Conservation (phyloP, 768 basidiomycete genomes). For the Amanita muscaria region DNA sequence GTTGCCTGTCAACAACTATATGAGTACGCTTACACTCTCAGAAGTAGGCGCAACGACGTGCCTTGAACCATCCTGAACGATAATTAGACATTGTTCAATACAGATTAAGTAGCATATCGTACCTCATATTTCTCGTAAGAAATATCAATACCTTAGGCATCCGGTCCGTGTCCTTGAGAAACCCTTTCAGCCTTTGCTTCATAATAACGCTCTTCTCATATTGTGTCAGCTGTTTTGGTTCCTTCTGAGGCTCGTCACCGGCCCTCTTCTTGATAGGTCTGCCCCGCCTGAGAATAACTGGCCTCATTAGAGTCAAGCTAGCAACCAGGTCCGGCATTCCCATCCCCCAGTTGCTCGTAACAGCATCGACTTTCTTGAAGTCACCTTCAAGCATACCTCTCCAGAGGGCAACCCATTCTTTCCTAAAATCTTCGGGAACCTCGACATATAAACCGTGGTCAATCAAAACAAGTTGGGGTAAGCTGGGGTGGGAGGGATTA, state of each 20-base stretch:
- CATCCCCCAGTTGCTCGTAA: slow-evolving; percentile 59
- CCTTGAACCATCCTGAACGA: slow-evolving; percentile 53
- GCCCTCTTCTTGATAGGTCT: slow-evolving; percentile 18
- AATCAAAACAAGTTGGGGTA: slow-evolving; percentile 69
- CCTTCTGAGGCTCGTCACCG: slow-evolving; percentile 18
- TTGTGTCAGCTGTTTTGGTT: slow-evolving; percentile 37
- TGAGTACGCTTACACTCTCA: slow-evolving; percentile 12
- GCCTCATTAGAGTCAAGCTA: slow-evolving; percentile 62
- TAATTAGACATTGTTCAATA: not conserved
- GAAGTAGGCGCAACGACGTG: slow-evolving; percentile 11
- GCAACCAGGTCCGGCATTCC: slow-evolving; percentile 66
- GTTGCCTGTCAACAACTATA: slow-evolving; percentile 37
- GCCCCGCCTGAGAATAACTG: slow-evolving; percentile 36
- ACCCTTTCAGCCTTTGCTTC: slow-evolving; percentile 58
- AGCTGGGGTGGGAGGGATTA: slow-evolving; percentile 33
- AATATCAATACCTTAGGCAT: slow-evolving; percentile 76
- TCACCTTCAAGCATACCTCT: slow-evolving; percentile 50
- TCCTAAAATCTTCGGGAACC: slow-evolving; percentile 55
- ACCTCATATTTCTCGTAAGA: slow-evolving; percentile 50
- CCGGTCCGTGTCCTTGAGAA: slow-evolving; percentile 64
- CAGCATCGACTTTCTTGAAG: slow-evolving; percentile 38
- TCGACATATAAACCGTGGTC: slow-evolving; percentile 90
- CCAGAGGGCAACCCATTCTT: slow-evolving; percentile 77
- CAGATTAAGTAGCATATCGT: not conserved
- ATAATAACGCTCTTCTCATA: slow-evolving; percentile 63